Evolutionary conservation across 306 rosid genomes (phyloP).

Genomic region (Astragalus glycyphyllos): DNA sequence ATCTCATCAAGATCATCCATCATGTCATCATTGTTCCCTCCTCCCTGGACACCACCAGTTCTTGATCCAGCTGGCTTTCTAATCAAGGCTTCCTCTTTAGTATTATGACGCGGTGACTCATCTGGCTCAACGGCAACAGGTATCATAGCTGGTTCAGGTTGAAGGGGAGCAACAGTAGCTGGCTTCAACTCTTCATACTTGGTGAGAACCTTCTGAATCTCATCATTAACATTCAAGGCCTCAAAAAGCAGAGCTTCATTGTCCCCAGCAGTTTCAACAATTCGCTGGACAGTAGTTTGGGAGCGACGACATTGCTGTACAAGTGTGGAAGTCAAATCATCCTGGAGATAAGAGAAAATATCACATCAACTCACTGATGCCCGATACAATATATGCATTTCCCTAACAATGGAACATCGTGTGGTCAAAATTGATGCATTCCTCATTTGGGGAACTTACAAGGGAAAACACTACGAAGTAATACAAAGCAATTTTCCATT

Average conservation of each 20-base stretch:
- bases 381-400: slow-evolving; percentile 30
- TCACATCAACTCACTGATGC: slow-evolving; percentile 28
- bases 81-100: slow-evolving; percentile 72
- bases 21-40: slow-evolving; percentile 88
- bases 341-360: slow-evolving; percentile 55
- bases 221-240: slow-evolving; percentile 93
- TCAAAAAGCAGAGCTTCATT: slow-evolving; percentile 95
- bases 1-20: slow-evolving; percentile 99
- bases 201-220: slow-evolving; percentile 82
- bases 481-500: neutral
- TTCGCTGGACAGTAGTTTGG: slow-evolving; percentile 68
- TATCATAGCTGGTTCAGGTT: slow-evolving; percentile 95
- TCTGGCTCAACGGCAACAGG: slow-evolving; percentile 96
- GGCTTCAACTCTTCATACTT: slow-evolving; percentile 75
- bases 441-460: slow-evolving; percentile 8
- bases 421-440: neutral
- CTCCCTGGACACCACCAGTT: slow-evolving; percentile 58
- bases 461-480: neutral
- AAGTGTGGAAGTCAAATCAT: slow-evolving; percentile 91
- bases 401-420: neutral
- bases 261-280: slow-evolving; percentile 85
- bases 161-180: slow-evolving; percentile 57
- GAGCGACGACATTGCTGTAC: slow-evolving; percentile 86
- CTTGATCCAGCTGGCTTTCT: slow-evolving; percentile 80
- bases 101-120: slow-evolving; percentile 67